phyloP scores from a whole-genome alignment of 1,139 yeast genomes.

The Diutina siamensis region DNA sequence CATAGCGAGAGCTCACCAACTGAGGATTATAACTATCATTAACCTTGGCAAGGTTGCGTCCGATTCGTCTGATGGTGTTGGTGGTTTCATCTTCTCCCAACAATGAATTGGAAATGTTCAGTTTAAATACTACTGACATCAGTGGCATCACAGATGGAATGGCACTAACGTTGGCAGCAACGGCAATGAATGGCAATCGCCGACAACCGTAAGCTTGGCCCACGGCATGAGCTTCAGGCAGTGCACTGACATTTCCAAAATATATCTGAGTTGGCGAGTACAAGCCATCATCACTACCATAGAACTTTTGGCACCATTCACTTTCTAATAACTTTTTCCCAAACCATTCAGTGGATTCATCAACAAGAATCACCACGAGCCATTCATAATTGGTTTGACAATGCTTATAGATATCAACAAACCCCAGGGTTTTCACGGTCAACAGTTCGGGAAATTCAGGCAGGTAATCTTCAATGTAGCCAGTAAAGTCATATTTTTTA shows the following conservation, averaged over 20 bases:
- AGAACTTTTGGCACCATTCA: slow-evolving; percentile 19
- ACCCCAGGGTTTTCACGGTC: not conserved
- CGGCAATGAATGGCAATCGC: slow-evolving; percentile 32
- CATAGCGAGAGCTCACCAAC: slow-evolving; percentile 36
- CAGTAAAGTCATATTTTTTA: not conserved
- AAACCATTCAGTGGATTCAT: slow-evolving; percentile 20
- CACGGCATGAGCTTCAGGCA: slow-evolving; percentile 42
- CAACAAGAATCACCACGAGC: slow-evolving; percentile 28
- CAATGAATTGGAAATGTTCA: slow-evolving; percentile 17
- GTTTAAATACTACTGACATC: slow-evolving; percentile 39
- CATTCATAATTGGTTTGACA: not conserved
- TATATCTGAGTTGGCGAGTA: slow-evolving; percentile 31
- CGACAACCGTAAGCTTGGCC: slow-evolving; percentile 30
- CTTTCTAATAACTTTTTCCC: slow-evolving; percentile 18
- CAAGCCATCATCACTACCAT: slow-evolving; percentile 21
- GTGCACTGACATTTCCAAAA: slow-evolving; percentile 23
- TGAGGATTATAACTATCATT: slow-evolving; percentile 40
- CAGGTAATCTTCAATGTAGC: not conserved
- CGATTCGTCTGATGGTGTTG: slow-evolving; percentile 17
- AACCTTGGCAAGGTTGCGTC: slow-evolving; percentile 22
- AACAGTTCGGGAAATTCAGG: not conserved
- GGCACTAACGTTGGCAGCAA: slow-evolving; percentile 40
- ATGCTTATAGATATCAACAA: not conserved
- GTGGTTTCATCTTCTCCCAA: slow-evolving; percentile 13
- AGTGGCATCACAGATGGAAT: slow-evolving; percentile 38